phyloP scores from a whole-genome alignment of 2,329 filamentous ascomycete species.

The Colletotrichum tamarilloi region DNA sequence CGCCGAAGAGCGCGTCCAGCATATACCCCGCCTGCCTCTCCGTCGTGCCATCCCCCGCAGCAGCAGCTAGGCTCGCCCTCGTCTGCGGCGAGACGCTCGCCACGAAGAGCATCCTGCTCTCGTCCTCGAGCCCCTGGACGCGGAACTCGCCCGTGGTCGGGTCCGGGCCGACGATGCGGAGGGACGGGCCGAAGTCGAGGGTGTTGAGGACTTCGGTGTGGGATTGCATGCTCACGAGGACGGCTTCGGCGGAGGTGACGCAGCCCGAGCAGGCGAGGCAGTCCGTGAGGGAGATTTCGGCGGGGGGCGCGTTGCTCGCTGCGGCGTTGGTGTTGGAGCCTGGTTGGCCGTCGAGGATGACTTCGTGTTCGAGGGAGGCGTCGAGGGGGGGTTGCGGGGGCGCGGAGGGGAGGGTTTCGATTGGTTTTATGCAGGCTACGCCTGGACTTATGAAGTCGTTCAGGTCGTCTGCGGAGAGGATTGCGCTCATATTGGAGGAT shows the following conservation, averaged over 20 bases:
- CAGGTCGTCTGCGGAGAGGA: constrained; percentile 94
- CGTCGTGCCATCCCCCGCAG: constrained; percentile 77
- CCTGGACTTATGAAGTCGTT: constrained; percentile 99
- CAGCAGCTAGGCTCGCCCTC: constrained; percentile 87
- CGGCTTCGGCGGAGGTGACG: constrained; percentile 95
- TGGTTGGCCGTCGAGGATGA: constrained; percentile 89
- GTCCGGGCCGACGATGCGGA: constrained; percentile 52
- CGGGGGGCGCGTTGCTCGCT: constrained; percentile 71
- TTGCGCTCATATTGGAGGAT: constrained; percentile 84
- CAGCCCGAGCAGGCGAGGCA: constrained; percentile 98
- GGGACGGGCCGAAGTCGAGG: constrained; percentile 74
- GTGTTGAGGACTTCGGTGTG: constrained; percentile 90
- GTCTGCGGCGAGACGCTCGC: constrained; percentile 94
- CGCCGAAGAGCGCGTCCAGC: constrained; percentile 83
- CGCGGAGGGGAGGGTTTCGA: constrained; percentile 85
- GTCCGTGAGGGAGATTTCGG: constrained; percentile 95
- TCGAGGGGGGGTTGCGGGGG: constrained; percentile 46
- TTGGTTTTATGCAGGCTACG: constrained; percentile 97
- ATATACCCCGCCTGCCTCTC: constrained; percentile 82
- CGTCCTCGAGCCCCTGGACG: constrained; percentile 65
- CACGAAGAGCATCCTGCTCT: constrained; percentile 82
- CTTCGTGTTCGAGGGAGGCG: constrained; percentile 74
- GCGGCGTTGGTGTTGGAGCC: constrained; percentile 54
- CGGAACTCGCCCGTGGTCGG: constrained; percentile 44
- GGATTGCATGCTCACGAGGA: constrained; percentile 94